Conservation (phyloP, 345 rosid genomes). For the Eucalyptus regnans region DNA sequence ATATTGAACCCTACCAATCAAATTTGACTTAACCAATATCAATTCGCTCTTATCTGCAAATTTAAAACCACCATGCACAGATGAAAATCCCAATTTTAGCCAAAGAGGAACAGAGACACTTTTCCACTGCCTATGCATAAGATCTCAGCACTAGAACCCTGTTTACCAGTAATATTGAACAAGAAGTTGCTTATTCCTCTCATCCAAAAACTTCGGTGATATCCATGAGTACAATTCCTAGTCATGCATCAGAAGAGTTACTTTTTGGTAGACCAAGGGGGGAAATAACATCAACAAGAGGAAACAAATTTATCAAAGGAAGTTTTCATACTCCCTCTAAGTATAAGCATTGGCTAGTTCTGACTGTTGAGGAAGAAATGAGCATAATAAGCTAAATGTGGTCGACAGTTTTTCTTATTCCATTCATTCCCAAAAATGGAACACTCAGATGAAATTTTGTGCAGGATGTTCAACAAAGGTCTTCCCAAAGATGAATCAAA, state of each 20-base stretch:
- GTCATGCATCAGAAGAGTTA: background rate
- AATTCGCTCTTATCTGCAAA: background rate
- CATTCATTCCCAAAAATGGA: background rate
- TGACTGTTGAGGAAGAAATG: background rate
- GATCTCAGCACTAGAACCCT: background rate
- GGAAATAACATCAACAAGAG: background rate
- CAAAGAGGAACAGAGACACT: background rate
- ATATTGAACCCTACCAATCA: background rate
- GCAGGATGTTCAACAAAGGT: background rate
- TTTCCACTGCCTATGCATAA: background rate
- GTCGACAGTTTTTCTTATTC: background rate
- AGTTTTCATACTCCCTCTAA: background rate
- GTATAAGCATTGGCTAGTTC: background rate
- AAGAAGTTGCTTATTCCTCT: background rate
- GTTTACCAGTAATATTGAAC: background rate
- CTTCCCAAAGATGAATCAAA: background rate
- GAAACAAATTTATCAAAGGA: background rate
- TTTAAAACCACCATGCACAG: background rate
- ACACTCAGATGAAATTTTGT: background rate
- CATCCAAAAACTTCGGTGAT: background rate
- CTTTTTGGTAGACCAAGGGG: background rate
- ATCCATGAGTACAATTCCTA: background rate
- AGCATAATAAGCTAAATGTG: background rate
- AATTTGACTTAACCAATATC: background rate
- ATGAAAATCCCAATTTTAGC: background rate